Base-by-base conservation (phyloP, 2,329 filamentous ascomycete species). In the Geosmithia morbida region DNA sequence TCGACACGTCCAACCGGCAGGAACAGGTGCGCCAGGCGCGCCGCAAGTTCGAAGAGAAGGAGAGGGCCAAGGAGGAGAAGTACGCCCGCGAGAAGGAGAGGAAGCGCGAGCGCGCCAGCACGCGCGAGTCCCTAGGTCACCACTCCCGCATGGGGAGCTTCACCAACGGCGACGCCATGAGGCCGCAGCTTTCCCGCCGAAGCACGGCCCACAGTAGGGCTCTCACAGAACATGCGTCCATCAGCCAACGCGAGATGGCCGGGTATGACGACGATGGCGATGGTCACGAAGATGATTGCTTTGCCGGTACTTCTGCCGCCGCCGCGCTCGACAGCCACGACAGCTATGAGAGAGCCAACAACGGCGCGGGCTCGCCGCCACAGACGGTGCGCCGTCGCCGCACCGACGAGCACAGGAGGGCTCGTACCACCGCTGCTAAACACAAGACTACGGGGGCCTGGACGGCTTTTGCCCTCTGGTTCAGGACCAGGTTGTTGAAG, bases 401-500 rank as follows among this genome's bases (percentile, higher is more conserved):
- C 22, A 26, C 22, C 4, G 47, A 37, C n/a, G n/a, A 20, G 29
- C 33, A 41, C 44, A 44, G 40, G 42, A 30, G 30, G 30, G 45
- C 39, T 30, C 42, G 44, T 14, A 69, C 33, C 33, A 11, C 33
- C 33, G 33, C 63, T 7, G 68, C 74, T 49, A 82, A 81, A 65
- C 70, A 68, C 53, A 77, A 74, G 63, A 82, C 77, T 1, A 74
- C 75, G 51, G 68, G 73, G 51, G 70, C 76, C 40, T 83, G 78
- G 77, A 79, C 74, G 7, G 71, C 70, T 19, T 81, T 83, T 54
- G 67, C 82, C 46, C 66, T 83, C 48, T 83, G 79, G 79, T 58
- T 83, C 22, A 67, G 77, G 50, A 82, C 78, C n/a, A 60, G 65
- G 48, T 55, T 68, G 49, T 57, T 68, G 49, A 67, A 65, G 59